Conservation (phyloP, 805 yeast species). For the Jamesozyma piceae region DNA sequence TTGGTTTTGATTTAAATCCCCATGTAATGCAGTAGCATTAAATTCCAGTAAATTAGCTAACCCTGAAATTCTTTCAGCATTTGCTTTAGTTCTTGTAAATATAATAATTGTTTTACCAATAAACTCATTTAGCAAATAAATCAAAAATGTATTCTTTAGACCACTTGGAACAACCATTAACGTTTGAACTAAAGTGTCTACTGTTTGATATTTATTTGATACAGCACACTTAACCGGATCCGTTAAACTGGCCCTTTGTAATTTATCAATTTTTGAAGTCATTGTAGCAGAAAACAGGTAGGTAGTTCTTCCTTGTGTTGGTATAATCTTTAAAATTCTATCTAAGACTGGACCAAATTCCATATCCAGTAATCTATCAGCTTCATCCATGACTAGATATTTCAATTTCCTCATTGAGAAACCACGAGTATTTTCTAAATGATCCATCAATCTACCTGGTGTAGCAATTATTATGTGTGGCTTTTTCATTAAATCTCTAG, state of each 20-base stretch:
- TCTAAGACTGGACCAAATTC: conserved; percentile 94
- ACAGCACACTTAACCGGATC: conserved; percentile 90
- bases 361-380: conserved; percentile 89
- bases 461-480: conserved; percentile 95
- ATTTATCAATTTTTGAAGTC: conserved; percentile 88
- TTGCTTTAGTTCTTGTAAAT: conserved; percentile 91
- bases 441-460: conserved; percentile 90
- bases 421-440: conserved; percentile 85
- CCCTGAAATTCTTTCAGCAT: conserved; percentile 82
- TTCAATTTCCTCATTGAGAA: conserved; percentile 70
- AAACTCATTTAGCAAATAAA: conserved; percentile 73
- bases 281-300: conserved; percentile 93
- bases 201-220: conserved; percentile 81
- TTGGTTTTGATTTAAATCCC: conserved; percentile 79
- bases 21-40: conserved; percentile 86
- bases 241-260: conserved; percentile 83
- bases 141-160: conserved; percentile 77
- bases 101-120: conserved; percentile 80
- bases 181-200: conserved; percentile 83
- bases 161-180: conserved; percentile 89
- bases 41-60: conserved; percentile 75
- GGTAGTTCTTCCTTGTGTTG: conserved; percentile 69
- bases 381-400: conserved; percentile 91
- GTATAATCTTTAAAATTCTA: conserved; percentile 73
- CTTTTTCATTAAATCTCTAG: conserved; percentile 83